These are phyloP conservation scores for Cynanchum wilfordii DNA, from an alignment of 257 asterid genomes.

Conservation along the genomic window DNA sequence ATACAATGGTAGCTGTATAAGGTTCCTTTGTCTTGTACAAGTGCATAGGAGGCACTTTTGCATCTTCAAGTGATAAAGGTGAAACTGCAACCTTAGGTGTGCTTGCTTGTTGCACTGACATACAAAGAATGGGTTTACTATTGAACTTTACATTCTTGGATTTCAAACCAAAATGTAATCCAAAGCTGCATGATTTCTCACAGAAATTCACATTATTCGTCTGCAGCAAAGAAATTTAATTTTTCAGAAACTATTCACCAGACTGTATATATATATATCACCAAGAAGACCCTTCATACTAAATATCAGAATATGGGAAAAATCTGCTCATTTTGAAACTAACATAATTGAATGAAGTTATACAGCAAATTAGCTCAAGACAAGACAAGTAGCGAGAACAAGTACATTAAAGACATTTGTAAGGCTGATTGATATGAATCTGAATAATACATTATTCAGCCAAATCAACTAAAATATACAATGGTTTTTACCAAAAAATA, in stretches of 20 bases:
- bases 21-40: constrained; percentile 78
- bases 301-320: not conserved
- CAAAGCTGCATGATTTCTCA: constrained; percentile 39
- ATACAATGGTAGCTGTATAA: constrained; percentile 69
- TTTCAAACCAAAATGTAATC: constrained; percentile 32
- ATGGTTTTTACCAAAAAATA: too few relatives aligned
- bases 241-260: not conserved
- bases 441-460: too few relatives aligned
- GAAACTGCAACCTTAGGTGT: constrained; percentile 58
- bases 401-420: not conserved
- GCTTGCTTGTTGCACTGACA: constrained; percentile 90
- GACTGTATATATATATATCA: not conserved
- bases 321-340: not conserved
- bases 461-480: not conserved
- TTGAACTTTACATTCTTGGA: constrained; percentile 27
- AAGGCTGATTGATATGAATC: too few relatives aligned
- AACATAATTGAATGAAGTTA: not conserved
- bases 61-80: constrained; percentile 75
- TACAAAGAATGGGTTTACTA: constrained; percentile 46
- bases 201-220: constrained; percentile 36
- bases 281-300: not conserved
- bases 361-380: not conserved
- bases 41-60: constrained; percentile 85
- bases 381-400: not conserved
- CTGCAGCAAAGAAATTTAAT: constrained; percentile 37